Evolutionary conservation across 2,329 filamentous ascomycete species (phyloP), one percentile per base, ranked within the genome.

Genomic region (Colletotrichum sansevieriae): DNA sequence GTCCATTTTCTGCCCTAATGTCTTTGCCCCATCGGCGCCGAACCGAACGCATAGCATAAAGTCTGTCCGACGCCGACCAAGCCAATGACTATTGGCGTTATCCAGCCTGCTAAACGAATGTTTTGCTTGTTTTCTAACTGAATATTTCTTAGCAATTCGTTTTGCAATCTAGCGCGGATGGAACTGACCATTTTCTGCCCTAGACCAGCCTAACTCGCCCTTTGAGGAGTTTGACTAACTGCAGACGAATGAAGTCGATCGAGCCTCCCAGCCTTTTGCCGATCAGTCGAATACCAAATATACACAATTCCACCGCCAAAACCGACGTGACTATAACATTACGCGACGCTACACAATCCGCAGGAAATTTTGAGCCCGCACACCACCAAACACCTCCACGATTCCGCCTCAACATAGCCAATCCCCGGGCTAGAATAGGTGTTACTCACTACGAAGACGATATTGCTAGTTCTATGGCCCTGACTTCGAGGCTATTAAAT

Each of bases 391-490:
- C 3, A 46, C 7, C 43, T 46, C 43, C 43, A 46, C 43, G 15
- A 46, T 46, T 46, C n/a, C 43, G 43, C 43, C 43, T 46, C 43
- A 46, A 46, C 43, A 46, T 10, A 18, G 43, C 43, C n/a, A 18
- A 46, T 46, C 43, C 6, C 15, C 43, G 6, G 43, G 43, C n/a
- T 10, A 18, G 15, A 4, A 46, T 46, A n/a, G n/a, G n/a, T n/a
- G n/a, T n/a, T n/a, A n/a, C n/a, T n/a, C n/a, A n/a, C n/a, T n/a
- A n/a, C n/a, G n/a, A n/a, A n/a, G n/a, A n/a, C n/a, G n/a, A n/a
- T n/a, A n/a, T n/a, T n/a, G n/a, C n/a, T n/a, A n/a, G n/a, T n/a
- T n/a, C n/a, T n/a, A n/a, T n/a, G n/a, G n/a, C n/a, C n/a, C n/a
- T n/a, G n/a, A n/a, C n/a, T n/a, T n/a, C n/a, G n/a, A n/a, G n/a